These are phyloP conservation scores for Ilyonectria sp. DNA, from an alignment of 2,329 filamentous ascomycete genomes.

Conservation along the genomic window DNA sequence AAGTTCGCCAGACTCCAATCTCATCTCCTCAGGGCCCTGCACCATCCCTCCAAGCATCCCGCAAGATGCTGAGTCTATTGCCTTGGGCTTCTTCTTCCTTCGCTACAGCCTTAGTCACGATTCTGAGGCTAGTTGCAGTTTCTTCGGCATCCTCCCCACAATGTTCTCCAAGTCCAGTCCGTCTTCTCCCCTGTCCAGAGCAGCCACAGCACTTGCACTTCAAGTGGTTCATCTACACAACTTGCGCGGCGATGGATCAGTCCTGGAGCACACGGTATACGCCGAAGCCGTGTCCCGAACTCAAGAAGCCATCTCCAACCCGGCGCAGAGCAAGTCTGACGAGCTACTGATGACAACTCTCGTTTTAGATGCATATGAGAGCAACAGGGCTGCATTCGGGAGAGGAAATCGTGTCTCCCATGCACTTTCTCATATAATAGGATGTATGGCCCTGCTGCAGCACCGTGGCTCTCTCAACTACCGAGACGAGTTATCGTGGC, in stretches of 20 bases:
- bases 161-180: constrained; percentile 5
- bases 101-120: constrained; percentile 14
- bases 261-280: not conserved
- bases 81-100: constrained; percentile 22
- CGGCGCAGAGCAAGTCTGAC: constrained; percentile 18
- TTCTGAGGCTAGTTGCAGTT: constrained; percentile 15
- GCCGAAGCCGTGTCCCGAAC: constrained; percentile 5
- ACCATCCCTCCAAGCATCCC: not conserved
- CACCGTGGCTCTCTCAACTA: constrained; percentile 19
- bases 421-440: constrained; percentile 5
- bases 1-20: not conserved
- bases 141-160: constrained; percentile 18
- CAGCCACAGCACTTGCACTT: constrained; percentile 21
- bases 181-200: constrained; percentile 11
- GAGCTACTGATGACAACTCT: constrained; percentile 23
- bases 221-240: constrained; percentile 14
- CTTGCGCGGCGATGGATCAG: not conserved
- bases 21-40: not conserved
- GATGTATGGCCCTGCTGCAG: constrained; percentile 16
- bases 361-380: constrained; percentile 20
- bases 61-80: constrained; percentile 6
- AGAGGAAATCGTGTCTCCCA: not conserved
- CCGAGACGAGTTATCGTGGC: constrained; percentile 23
- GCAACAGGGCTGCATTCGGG: not conserved
- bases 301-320: constrained; percentile 8